phyloP scores from a whole-genome alignment of 345 rosid genomes.

The Salix koriyanagi region DNA sequence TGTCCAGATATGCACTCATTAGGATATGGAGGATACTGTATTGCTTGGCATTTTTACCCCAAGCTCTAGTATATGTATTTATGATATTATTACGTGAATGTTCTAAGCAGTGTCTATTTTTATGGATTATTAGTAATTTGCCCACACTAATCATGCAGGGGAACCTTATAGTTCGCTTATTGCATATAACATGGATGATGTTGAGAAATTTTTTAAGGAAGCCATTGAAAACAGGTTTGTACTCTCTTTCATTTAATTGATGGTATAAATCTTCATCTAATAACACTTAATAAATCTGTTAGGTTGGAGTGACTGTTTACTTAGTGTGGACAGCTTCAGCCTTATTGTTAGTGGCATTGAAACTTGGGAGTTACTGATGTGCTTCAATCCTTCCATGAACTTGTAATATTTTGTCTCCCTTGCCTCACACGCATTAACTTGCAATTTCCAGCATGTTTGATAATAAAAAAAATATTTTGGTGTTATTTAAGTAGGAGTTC shows the following conservation, averaged over 20 bases:
- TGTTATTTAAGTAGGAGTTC: too few relatives aligned
- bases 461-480: too few relatives aligned
- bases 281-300: background rate
- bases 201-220: constrained; percentile 77
- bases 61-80: background rate
- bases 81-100: background rate
- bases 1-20: background rate
- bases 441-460: too few relatives aligned
- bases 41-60: too few relatives aligned
- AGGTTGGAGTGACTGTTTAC: background rate
- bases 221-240: constrained; percentile 79
- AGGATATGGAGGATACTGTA: too few relatives aligned
- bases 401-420: too few relatives aligned
- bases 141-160: constrained; percentile 42
- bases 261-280: background rate
- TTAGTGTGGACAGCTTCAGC: background rate
- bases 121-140: constrained; percentile 6
- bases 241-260: constrained; percentile 13
- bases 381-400: background rate
- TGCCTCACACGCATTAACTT: too few relatives aligned
- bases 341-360: background rate
- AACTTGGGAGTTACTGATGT: background rate
- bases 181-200: constrained; percentile 56
- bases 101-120: background rate
- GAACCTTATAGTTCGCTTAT: constrained; percentile 78